Percentiles rank a stretch among this genome's conserved stretches.
Conservation (phyloP, 2,329 filamentous ascomycete genomes). For the Cryphonectria naterciae region DNA sequence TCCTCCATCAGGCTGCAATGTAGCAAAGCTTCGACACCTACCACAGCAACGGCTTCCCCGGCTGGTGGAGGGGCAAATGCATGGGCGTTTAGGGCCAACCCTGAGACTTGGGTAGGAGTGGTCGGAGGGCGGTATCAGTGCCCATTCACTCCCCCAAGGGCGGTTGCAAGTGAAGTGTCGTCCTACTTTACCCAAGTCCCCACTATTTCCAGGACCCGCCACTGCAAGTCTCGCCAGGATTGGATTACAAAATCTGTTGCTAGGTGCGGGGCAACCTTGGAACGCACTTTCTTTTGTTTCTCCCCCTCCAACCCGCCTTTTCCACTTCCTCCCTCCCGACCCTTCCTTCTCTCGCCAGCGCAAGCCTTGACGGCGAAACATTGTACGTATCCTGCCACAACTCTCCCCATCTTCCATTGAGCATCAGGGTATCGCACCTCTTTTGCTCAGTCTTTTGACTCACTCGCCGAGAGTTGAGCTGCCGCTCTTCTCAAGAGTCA, state of each 20-base stretch:
- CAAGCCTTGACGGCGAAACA: slow-evolving; percentile 30
- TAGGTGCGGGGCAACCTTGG: slow-evolving; percentile 15
- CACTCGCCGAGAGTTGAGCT: slow-evolving; percentile 7
- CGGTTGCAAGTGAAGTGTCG: slow-evolving; percentile 23
- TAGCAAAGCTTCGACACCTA: not conserved
- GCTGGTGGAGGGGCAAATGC: slow-evolving; percentile 3
- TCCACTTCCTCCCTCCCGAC: slow-evolving; percentile 27
- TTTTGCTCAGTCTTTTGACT: slow-evolving; percentile 1
- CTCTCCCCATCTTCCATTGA: not conserved
- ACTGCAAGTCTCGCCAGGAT: slow-evolving; percentile 26
- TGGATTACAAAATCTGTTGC: slow-evolving; percentile 27
- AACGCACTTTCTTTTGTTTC: slow-evolving; percentile 24
- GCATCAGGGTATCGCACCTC: not conserved
- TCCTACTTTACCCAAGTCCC: slow-evolving; percentile 3
- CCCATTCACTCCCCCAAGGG: not conserved
- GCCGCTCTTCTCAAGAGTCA: not conserved
- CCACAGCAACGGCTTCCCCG: not conserved
- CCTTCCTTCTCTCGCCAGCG: slow-evolving; percentile 25
- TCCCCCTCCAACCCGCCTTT: slow-evolving; percentile 22
- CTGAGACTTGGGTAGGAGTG: slow-evolving; percentile 4
- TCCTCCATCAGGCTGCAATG: not conserved
- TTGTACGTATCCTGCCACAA: slow-evolving; percentile 23
- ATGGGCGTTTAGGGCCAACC: slow-evolving; percentile 25
- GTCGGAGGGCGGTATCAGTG: not conserved
- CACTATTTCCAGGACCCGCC: slow-evolving; percentile 17